Evolutionary conservation across 2,329 filamentous ascomycete species (phyloP), one percentile per base, ranked within the genome.

Genomic region (Phyllosticta citribraziliensis): DNA sequence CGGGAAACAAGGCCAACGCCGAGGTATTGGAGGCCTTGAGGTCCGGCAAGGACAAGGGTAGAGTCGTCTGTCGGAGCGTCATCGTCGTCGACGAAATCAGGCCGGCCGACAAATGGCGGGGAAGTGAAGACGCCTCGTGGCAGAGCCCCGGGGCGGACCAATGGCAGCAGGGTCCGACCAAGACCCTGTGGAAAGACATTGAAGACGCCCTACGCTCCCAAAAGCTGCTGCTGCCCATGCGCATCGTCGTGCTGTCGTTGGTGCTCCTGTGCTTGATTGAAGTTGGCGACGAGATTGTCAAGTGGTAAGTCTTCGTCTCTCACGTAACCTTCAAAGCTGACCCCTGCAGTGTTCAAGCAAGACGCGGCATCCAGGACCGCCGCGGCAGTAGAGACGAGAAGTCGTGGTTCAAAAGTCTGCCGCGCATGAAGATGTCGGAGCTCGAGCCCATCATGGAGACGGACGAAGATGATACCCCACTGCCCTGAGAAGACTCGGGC

Each of bases 381-480:
- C 27, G 19, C 5, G 24, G 50, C 53, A 60, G 53, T 24, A 50
- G 40, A 40, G 58, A 51, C 24, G 58, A 60, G 20, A 60, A 60
- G 22, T 53, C 58, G 6, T 56, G 25, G 58, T 56, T 52, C 53
- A 60, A n/a, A 17, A n/a, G n/a, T 8, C n/a, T 47, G 40, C 40
- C 40, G 40, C 40, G 40, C 40, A 47, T 47, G 40, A n/a, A n/a
- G n/a, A 6, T 47, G 40, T 52, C 58, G 53, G 58, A n/a, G 35
- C 58, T 60, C 40, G 58, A 51, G 53, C 24, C 58, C 40, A 60
- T 60, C 20, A 40, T 54, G 19, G 58, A 60, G 47, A 51, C 47
- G 17, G 58, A 60, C 52, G 58, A 60, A 20, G 58, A 60, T 60
- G 53, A 60, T 60, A 60, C 58, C 58, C 58, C 53, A 56, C 58